Evolutionary conservation across 2,329 filamentous ascomycete species (phyloP).

Genomic region (Penicillium corylophilum): DNA sequence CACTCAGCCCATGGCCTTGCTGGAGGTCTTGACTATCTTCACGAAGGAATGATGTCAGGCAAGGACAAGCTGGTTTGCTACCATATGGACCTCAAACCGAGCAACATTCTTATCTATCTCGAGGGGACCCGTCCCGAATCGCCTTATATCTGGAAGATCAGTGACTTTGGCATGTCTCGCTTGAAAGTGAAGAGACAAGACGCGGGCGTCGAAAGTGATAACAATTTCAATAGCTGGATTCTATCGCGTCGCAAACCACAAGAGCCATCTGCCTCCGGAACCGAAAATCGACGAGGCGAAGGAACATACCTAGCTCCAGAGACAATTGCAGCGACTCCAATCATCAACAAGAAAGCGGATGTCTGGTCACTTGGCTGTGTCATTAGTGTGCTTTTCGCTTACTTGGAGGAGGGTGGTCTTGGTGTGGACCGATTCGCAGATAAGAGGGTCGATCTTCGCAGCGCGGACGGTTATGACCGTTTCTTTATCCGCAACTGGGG

Average conservation of each 20-base stretch:
- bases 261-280: neutral
- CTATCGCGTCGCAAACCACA: neutral
- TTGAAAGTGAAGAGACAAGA: constrained; percentile 24
- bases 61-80: constrained; percentile 41
- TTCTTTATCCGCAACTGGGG: constrained; percentile 1
- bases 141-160: constrained; percentile 39
- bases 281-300: constrained; percentile 19
- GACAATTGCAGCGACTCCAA: constrained; percentile 17
- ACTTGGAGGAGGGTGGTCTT: constrained; percentile 32
- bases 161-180: constrained; percentile 45
- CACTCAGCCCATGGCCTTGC: constrained; percentile 33
- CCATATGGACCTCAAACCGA: constrained; percentile 45
- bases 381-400: constrained; percentile 41
- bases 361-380: constrained; percentile 46
- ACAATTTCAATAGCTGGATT: constrained; percentile 16
- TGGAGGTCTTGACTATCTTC: constrained; percentile 39
- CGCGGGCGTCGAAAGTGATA: constrained; percentile 16
- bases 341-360: constrained; percentile 39
- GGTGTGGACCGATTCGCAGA: constrained; percentile 24
- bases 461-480: constrained; percentile 22
- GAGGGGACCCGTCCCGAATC: neutral
- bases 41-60: constrained; percentile 18
- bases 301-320: constrained; percentile 44
- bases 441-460: constrained; percentile 20
- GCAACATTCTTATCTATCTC: constrained; percentile 34